Evolutionary conservation across 305 asterid genomes (phyloP), one percentile per base, ranked within the genome.

Genomic region (Fraxinus albicans): DNA sequence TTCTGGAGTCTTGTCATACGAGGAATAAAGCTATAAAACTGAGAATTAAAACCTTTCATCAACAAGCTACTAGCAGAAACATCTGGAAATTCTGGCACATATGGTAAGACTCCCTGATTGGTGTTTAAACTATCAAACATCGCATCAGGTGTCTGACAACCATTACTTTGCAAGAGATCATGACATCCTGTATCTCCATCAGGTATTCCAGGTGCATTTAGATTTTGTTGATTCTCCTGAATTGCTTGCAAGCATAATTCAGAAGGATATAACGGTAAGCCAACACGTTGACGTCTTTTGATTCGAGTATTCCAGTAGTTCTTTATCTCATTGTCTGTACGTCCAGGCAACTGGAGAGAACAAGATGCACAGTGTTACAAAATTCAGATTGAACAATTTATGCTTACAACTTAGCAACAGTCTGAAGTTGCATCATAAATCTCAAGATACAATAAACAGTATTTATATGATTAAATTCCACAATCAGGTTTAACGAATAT

Each of bases 301-400:
- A 90, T 86, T 74, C 95, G 86, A 81, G 95, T 90, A 75, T 91
- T 91, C 95, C 95, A 91, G 35, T 88, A 91, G 87, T 91, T 91
- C 86, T 91, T 91, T 83, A 91, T 90, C 90, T 91, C 95, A 84
- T 91, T 91, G 84, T 91, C 95, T 29, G 95, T 90, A 77, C 95
- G 88, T 81, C 95, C 95, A 10, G 92, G 95, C 91, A 91, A 79
- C 95, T 91, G 87, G 84, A 83, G 88, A 19, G 69, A 1, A 78
- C 47, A 83, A 82, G 77, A 79, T 38, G 25, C 60, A 60, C 9
- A 67, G 34, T 6, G 44, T 77, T 60, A 73, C 17, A 6, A 55
- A 73, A 33, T 69, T 72, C 47, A 73, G 63, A 19, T 38, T 21
- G n/a, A 33, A 40, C 13, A 79, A 9, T 25, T 19, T 25, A 47